Evolutionary conservation across 345 rosid species (phyloP).

Genomic region (Bruguiera sexangula): DNA sequence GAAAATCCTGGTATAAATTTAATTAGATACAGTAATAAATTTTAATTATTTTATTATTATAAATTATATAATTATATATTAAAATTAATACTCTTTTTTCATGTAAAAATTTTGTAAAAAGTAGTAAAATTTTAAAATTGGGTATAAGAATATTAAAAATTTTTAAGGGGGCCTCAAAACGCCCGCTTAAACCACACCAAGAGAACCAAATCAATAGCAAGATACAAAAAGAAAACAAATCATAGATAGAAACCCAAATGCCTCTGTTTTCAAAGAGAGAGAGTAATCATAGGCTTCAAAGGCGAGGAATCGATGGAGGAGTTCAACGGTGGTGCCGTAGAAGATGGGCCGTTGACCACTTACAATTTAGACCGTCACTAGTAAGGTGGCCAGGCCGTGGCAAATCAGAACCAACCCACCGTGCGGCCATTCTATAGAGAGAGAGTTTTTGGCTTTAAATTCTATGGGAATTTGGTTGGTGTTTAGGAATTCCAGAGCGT

Average conservation of each 20-base stretch:
- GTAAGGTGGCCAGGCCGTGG: constrained; percentile 59
- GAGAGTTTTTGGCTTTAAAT: no score
- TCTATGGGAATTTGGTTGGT: no score
- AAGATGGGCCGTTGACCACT: constrained; percentile 95
- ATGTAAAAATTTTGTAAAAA: no score
- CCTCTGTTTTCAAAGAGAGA: constrained; percentile 5
- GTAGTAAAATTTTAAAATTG: no score
- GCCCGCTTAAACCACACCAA: constrained; percentile 37
- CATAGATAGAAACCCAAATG: no score
- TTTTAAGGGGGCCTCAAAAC: constrained; percentile 25
- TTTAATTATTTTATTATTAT: no score
- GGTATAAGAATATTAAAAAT: no score
- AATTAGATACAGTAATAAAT: no score
- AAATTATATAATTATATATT: no score
- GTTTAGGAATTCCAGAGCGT: no score
- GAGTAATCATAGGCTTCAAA: constrained; percentile 64
- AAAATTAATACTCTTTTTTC: no score
- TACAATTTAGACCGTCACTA: constrained; percentile 65
- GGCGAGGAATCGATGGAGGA: constrained; percentile 72
- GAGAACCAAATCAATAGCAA: constrained; percentile 1
- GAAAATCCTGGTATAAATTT: no score
- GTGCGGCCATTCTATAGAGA: constrained; percentile 42
- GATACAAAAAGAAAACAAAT: background rate
- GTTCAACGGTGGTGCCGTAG: constrained; percentile 63
- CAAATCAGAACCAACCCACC: constrained; percentile 59